phyloP scores from a whole-genome alignment of 208 protist species.

The Crithidia expoeki region DNA sequence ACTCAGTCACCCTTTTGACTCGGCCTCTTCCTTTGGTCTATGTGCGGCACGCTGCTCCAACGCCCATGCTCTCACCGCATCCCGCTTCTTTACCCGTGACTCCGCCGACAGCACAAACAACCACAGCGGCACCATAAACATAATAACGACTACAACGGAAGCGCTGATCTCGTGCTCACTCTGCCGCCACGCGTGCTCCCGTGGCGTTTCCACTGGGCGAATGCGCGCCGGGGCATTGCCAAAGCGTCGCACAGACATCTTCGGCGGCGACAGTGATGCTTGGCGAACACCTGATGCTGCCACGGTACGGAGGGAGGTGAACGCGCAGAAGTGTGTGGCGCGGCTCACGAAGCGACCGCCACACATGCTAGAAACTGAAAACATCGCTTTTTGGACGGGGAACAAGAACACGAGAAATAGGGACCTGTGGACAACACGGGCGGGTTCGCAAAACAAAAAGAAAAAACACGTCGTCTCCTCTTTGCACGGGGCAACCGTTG shows the following conservation, averaged over 20 bases:
- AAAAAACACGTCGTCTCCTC: no score
- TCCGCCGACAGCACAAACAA: constrained; percentile 48
- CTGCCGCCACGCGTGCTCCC: constrained; percentile 43
- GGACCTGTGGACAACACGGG: no score
- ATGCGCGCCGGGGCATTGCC: constrained; percentile 64
- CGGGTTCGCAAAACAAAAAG: no score
- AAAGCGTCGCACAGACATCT: constrained; percentile 20
- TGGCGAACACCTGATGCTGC: no score
- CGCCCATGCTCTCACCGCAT: constrained; percentile 38
- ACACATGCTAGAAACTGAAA: no score
- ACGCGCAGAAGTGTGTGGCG: no score
- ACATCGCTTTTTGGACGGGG: no score
- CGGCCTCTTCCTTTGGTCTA: not conserved
- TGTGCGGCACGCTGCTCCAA: constrained; percentile 28
- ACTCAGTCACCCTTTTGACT: no score
- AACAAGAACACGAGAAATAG: no score
- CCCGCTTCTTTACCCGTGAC: constrained; percentile 40
- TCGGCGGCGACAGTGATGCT: not conserved
- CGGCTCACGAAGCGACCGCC: no score
- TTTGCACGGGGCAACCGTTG: no score
- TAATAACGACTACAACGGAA: constrained; percentile 48
- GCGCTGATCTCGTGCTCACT: constrained; percentile 61
- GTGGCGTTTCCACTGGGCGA: constrained; percentile 49
- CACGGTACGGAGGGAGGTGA: no score
- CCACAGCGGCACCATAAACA: constrained; percentile 63